These are phyloP conservation scores for Melampsora occidentalis DNA, from an alignment of 1,284 basidiomycete species.

Conservation along the genomic window DNA sequence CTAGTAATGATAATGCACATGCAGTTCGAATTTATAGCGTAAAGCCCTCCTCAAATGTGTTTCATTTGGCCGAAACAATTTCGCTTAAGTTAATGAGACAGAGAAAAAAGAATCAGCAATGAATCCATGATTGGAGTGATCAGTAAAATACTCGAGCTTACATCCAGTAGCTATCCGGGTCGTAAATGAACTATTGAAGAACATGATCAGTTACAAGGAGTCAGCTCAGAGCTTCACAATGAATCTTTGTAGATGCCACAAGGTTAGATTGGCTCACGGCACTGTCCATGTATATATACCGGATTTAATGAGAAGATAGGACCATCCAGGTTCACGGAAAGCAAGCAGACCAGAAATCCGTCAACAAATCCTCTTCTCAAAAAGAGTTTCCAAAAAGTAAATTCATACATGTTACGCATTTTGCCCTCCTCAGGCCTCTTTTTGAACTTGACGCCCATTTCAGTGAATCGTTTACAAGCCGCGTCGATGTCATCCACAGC, in stretches of 20 bases:
- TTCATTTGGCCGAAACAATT: neutral
- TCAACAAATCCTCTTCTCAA: neutral
- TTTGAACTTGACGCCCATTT: slow-evolving; percentile 79
- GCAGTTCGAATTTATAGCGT: no score
- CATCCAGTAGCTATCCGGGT: slow-evolving; percentile 58
- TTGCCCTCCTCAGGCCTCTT: slow-evolving; percentile 80
- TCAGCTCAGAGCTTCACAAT: no score
- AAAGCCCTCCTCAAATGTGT: neutral
- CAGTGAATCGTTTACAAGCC: slow-evolving; percentile 77
- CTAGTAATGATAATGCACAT: no score
- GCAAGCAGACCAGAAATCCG: no score
- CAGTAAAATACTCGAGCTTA: neutral
- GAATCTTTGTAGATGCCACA: no score
- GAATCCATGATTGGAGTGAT: neutral
- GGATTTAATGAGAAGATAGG: no score
- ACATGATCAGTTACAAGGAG: no score
- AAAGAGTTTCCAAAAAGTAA: slow-evolving; percentile 23
- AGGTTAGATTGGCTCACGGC: no score
- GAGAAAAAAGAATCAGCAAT: neutral
- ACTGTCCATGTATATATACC: no score
- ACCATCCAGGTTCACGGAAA: no score
- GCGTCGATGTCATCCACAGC: slow-evolving; percentile 76
- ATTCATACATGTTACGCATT: slow-evolving; percentile 61
- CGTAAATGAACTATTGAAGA: slow-evolving; percentile 73
- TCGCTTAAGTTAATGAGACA: neutral